These are phyloP conservation scores for Xylaria sp. DNA, from an alignment of 2,329 filamentous ascomycete genomes.

Conservation along the genomic window DNA sequence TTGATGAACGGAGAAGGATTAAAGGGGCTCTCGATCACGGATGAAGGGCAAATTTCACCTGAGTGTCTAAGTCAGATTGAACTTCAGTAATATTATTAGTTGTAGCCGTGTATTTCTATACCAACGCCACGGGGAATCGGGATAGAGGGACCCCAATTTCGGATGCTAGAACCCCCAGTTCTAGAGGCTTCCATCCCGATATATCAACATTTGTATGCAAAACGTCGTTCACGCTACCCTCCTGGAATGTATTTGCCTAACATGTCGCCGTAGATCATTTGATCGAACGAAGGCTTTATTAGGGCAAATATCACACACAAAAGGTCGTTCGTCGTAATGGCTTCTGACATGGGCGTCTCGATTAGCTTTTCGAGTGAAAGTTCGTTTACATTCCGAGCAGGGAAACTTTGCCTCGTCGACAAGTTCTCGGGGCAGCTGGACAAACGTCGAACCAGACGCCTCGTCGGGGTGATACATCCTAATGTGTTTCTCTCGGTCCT, in stretches of 20 bases:
- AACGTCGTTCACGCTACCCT: not conserved
- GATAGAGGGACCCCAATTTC: no score
- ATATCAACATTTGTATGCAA: no score
- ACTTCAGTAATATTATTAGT: no score
- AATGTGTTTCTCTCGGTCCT: constrained; percentile 51
- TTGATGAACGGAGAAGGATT: no score
- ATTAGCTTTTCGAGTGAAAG: constrained; percentile 52
- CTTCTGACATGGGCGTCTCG: constrained; percentile 50
- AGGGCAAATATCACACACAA: constrained; percentile 44
- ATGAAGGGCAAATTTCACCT: no score
- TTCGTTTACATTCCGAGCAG: constrained; percentile 51
- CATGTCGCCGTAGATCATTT: constrained; percentile 50
- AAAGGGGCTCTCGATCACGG: no score
- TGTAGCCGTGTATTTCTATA: no score
- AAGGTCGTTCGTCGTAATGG: constrained; percentile 51
- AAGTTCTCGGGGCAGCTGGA: constrained; percentile 34
- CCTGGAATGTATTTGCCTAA: constrained; percentile 37
- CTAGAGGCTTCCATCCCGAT: no score
- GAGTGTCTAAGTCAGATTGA: no score
- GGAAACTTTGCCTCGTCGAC: constrained; percentile 39
- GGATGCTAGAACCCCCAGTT: no score
- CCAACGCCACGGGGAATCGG: no score
- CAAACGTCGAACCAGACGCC: constrained; percentile 38
- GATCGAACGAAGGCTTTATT: constrained; percentile 48
- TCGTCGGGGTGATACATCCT: constrained; percentile 44